Conservation (phyloP, 2,329 filamentous ascomycete species). For the Coniochaeta hoffmannii region DNA sequence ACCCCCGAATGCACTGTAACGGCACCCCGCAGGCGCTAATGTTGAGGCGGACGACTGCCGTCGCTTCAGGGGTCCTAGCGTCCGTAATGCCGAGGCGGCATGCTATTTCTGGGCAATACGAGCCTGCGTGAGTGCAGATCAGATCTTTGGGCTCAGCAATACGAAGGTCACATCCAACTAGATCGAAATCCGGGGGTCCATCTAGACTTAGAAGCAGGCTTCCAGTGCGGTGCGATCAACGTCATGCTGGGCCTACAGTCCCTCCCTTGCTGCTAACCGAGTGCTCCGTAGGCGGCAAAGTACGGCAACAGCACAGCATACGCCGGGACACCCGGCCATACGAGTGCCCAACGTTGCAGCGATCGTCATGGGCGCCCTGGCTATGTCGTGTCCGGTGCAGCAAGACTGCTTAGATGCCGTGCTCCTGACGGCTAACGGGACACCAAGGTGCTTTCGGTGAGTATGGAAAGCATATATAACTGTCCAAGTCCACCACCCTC, state of each 20-base stretch:
- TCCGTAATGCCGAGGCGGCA: background rate
- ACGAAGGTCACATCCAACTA: background rate
- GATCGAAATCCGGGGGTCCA: background rate
- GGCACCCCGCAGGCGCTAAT: background rate
- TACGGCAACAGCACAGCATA: background rate
- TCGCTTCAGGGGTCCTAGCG: background rate
- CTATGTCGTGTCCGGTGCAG: background rate
- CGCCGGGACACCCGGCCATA: background rate
- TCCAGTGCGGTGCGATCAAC: background rate
- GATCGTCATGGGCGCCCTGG: background rate
- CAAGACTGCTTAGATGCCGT: background rate
- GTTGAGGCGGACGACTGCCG: background rate
- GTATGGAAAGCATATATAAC: background rate
- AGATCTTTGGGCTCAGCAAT: background rate
- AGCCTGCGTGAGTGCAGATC: background rate
- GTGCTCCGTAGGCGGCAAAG: background rate
- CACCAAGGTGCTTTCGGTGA: background rate
- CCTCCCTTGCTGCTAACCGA: background rate
- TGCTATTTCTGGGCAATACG: conserved; percentile 1
- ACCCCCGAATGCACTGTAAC: background rate
- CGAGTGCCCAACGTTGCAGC: background rate
- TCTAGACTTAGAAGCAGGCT: background rate
- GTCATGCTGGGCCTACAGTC: background rate
- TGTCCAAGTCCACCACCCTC: background rate
- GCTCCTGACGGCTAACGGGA: background rate